Evolutionary conservation across 129 eudicot species (phyloP).

Genomic region (Tagetes patula): DNA sequence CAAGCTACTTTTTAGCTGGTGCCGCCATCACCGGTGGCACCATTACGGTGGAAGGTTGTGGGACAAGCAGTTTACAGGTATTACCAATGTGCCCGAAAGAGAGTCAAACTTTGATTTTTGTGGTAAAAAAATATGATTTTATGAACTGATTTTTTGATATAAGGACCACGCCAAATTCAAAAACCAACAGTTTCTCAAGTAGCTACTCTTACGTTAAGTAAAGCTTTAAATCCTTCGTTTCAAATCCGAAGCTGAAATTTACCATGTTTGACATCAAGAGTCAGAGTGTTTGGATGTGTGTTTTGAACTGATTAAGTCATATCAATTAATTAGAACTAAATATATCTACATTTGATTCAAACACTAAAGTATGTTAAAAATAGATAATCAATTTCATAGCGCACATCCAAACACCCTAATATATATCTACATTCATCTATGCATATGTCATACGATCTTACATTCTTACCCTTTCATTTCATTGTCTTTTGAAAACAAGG

Average conservation of each 20-base stretch:
- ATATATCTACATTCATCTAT: background rate
- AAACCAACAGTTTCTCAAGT: background rate
- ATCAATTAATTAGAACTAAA: background rate
- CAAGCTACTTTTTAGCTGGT: conserved; percentile 97
- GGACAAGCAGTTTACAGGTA: conserved; percentile 97
- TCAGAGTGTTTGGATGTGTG: no score
- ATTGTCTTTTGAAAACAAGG: conserved; percentile 40
- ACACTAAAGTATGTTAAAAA: background rate
- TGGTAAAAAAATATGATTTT: background rate
- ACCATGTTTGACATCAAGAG: no score
- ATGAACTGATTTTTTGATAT: background rate
- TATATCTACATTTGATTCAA: background rate
- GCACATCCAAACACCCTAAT: background rate
- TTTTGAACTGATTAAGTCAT: no score
- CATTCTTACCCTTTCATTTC: background rate
- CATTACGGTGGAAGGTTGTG: conserved; percentile 94
- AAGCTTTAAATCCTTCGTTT: no score
- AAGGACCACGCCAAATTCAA: background rate
- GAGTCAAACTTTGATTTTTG: background rate
- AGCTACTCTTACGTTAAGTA: no score
- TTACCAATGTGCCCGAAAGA: conserved; percentile 17
- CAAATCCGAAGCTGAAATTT: no score
- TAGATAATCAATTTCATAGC: background rate
- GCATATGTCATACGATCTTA: conserved; percentile 7
- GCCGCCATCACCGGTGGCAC: conserved; percentile 98